These are phyloP conservation scores for Lepraria neglecta DNA, from an alignment of 495 filamentous ascomycete species.

Conservation along the genomic window DNA sequence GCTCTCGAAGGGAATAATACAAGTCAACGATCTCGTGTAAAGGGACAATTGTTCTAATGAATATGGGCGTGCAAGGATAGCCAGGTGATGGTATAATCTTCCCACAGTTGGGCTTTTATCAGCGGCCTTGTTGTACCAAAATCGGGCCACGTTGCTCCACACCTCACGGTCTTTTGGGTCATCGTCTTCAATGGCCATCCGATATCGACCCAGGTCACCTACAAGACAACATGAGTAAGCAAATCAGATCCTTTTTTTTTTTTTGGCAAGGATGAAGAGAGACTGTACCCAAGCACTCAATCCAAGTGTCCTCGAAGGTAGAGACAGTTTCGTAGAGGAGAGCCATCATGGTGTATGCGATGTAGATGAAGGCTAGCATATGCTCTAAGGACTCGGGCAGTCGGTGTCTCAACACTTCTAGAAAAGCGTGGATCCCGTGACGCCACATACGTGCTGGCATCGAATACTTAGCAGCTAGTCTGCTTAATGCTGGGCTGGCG, in stretches of 20 bases:
- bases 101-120: conserved; percentile 65
- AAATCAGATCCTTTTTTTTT: background rate
- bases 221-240: background rate
- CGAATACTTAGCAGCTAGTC: conserved; percentile 38
- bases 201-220: conserved; percentile 42
- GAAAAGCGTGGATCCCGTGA: conserved; percentile 46
- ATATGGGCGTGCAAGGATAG: conserved; percentile 71
- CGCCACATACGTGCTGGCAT: conserved; percentile 51
- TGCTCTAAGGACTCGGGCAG: conserved; percentile 45
- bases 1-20: conserved; percentile 48
- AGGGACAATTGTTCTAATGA: conserved; percentile 68
- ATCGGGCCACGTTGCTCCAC: conserved; percentile 69
- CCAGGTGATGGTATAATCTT: conserved; percentile 77
- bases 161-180: conserved; percentile 61
- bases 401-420: conserved; percentile 41
- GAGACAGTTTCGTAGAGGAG: conserved; percentile 47
- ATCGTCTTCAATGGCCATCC: conserved; percentile 49
- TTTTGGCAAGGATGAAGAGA: no score
- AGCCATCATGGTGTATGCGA: conserved; percentile 49
- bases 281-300: conserved; percentile 63
- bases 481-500: conserved; percentile 35
- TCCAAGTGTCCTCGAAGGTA: conserved; percentile 77
- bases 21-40: conserved; percentile 52
- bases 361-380: conserved; percentile 49
- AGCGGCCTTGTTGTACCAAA: conserved; percentile 77